Percentiles rank a stretch among this genome's conserved stretches.
Evolutionary conservation across 176 grass and related monocot species (phyloP).

Genomic region (Metroxylon sagu): DNA sequence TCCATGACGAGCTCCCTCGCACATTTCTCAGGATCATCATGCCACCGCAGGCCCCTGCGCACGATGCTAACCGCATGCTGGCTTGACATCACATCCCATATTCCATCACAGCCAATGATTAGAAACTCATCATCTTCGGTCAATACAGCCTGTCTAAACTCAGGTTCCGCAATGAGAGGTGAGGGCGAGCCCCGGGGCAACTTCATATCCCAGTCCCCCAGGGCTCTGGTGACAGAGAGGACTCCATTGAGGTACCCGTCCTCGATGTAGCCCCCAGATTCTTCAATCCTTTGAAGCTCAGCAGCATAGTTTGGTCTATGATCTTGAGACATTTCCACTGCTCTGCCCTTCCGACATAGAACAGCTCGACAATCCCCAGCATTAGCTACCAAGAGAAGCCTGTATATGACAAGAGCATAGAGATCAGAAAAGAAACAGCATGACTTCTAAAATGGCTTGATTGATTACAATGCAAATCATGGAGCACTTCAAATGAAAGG

Average conservation of each 20-base stretch:
- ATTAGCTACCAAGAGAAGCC: conserved; percentile 6
- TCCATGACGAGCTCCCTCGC: conserved; percentile 4
- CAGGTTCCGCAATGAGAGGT: conserved; percentile 9
- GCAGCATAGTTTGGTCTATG: conserved; percentile 6
- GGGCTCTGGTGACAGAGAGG: conserved; percentile 1
- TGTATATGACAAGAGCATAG: background rate
- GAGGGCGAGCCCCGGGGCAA: background rate
- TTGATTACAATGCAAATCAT: too few relatives aligned
- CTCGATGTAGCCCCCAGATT: conserved; percentile 1
- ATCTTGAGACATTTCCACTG: conserved; percentile 9
- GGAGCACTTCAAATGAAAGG: too few relatives aligned
- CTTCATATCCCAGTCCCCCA: conserved; percentile 15
- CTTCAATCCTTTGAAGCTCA: conserved; percentile 1
- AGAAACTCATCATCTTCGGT: conserved; percentile 16
- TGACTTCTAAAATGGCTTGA: too few relatives aligned
- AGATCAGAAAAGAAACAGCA: background rate
- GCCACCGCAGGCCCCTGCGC: conserved; percentile 3
- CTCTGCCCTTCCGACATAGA: conserved; percentile 10
- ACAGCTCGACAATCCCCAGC: conserved; percentile 16
- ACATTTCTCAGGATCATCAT: conserved; percentile 7
- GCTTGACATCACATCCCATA: conserved; percentile 14
- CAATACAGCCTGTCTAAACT: background rate
- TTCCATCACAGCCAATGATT: conserved; percentile 11
- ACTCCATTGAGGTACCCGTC: conserved; percentile 14
- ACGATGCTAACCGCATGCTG: conserved; percentile 12